Conservation (phyloP, 1,139 yeast genomes). For the Zygoascus hellenicus region DNA sequence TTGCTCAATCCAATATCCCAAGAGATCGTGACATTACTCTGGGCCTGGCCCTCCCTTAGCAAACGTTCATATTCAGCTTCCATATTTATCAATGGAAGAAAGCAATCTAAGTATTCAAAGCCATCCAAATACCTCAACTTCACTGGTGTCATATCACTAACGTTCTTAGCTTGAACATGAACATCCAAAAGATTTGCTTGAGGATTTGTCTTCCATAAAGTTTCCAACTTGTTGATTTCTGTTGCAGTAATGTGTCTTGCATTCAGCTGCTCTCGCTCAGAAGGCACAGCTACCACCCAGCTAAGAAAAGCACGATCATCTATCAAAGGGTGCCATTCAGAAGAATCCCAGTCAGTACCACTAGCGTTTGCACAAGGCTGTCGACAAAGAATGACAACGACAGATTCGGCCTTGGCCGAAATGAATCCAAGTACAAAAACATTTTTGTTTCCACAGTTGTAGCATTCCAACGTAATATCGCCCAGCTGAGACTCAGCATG, state of each 20-base stretch:
- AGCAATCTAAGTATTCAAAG: slow-evolving; percentile 76
- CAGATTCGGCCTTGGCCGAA: slow-evolving; percentile 79
- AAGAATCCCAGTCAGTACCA: slow-evolving; percentile 70
- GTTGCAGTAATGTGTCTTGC: slow-evolving; percentile 53
- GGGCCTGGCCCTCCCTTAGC: slow-evolving; percentile 71
- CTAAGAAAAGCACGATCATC: slow-evolving; percentile 71
- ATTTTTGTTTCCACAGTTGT: slow-evolving; percentile 80
- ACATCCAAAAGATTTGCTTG: slow-evolving; percentile 53
- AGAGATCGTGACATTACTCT: slow-evolving; percentile 63
- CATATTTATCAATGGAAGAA: slow-evolving; percentile 74
- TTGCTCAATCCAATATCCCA: slow-evolving; percentile 72
- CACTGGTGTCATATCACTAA: slow-evolving; percentile 62
- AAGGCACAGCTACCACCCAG: slow-evolving; percentile 74
- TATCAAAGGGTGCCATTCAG: slow-evolving; percentile 82
- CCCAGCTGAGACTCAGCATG: slow-evolving; percentile 83
- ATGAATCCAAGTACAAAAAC: slow-evolving; percentile 83
- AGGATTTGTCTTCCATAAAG: slow-evolving; percentile 71
- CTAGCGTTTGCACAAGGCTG: slow-evolving; percentile 81
- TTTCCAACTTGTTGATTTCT: slow-evolving; percentile 70
- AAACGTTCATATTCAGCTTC: slow-evolving; percentile 78
- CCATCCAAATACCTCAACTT: slow-evolving; percentile 77
- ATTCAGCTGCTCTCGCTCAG: slow-evolving; percentile 54
- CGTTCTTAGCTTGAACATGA: slow-evolving; percentile 45
- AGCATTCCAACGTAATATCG: slow-evolving; percentile 80
- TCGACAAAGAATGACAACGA: slow-evolving; percentile 81